These are phyloP conservation scores for Plasmodium sp. DNA, from an alignment of 169 alveolate species.

Conservation along the genomic window DNA sequence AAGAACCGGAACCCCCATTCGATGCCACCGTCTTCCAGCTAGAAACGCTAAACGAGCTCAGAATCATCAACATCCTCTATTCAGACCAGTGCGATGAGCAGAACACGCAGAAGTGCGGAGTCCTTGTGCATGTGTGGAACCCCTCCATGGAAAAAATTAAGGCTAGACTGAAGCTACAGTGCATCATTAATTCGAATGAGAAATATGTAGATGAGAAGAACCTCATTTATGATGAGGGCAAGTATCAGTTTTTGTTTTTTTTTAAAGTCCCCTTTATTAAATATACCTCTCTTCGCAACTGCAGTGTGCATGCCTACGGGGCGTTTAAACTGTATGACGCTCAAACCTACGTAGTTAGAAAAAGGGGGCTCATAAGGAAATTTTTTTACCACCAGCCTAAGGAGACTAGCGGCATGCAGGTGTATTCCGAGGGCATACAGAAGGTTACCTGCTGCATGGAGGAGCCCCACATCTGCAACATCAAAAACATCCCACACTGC, in stretches of 20 bases:
- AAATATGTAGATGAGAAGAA: conserved; percentile 48
- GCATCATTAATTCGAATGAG: background rate
- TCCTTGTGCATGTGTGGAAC: conserved; percentile 40
- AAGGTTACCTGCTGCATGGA: conserved; percentile 39
- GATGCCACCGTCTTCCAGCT: conserved; percentile 29
- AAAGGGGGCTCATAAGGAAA: conserved; percentile 3
- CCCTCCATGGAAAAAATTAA: conserved; percentile 43
- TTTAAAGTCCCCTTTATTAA: conserved; percentile 43
- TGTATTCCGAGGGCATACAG: conserved; percentile 45
- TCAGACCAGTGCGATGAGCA: conserved; percentile 27
- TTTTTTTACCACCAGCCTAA: conserved; percentile 15
- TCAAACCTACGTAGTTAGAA: conserved; percentile 19
- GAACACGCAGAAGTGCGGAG: conserved; percentile 20
- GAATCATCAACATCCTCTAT: conserved; percentile 28
- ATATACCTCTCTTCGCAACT: conserved; percentile 1
- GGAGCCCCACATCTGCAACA: conserved; percentile 9
- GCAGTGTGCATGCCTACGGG: conserved; percentile 65
- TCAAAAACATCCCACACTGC: conserved; percentile 31
- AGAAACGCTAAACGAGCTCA: conserved; percentile 43
- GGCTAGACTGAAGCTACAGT: conserved; percentile 43
- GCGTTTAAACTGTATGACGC: conserved; percentile 54
- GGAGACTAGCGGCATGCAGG: conserved; percentile 15
- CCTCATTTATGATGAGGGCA: conserved; percentile 33
- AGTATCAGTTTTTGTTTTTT: conserved; percentile 45
- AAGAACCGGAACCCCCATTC: conserved; percentile 1